Percentiles rank a stretch among this genome's conserved stretches.
These are phyloP conservation scores for Hymenoscyphus infarciens DNA, from an alignment of 2,329 filamentous ascomycete species.

Conservation along the genomic window DNA sequence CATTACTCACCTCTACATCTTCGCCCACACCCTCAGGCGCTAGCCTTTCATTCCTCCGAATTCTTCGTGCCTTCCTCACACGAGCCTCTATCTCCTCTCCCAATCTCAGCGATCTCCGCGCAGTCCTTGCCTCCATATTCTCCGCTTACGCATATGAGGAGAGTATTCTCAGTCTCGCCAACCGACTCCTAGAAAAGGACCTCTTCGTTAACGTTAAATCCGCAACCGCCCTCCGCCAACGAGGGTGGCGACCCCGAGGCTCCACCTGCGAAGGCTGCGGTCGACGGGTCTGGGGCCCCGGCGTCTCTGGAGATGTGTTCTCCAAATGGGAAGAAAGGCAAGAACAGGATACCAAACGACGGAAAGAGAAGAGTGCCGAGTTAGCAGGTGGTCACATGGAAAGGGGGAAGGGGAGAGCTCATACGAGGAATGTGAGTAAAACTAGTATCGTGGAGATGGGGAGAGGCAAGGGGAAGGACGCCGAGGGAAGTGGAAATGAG, in stretches of 20 bases:
- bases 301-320: conserved; percentile 72
- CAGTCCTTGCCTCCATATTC: conserved; percentile 85
- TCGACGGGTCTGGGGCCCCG: conserved; percentile 82
- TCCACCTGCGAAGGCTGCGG: conserved; percentile 87
- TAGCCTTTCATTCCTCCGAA: conserved; percentile 78
- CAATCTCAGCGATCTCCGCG: conserved; percentile 79
- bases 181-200: conserved; percentile 81
- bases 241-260: conserved; percentile 83
- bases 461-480: conserved; percentile 26
- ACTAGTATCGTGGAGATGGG: conserved; percentile 20
- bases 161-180: conserved; percentile 80
- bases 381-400: conserved; percentile 34
- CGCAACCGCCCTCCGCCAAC: conserved; percentile 69
- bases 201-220: conserved; percentile 79
- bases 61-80: conserved; percentile 83
- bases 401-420: conserved; percentile 42
- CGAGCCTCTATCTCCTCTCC: conserved; percentile 79
- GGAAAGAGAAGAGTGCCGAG: conserved; percentile 36
- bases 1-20: conserved; percentile 75
- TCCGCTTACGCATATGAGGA: conserved; percentile 94
- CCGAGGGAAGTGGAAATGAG: conserved; percentile 41
- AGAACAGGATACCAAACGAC: conserved; percentile 43
- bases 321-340: conserved; percentile 73
- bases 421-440: conserved; percentile 29
- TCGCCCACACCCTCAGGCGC: conserved; percentile 34